phyloP scores from a whole-genome alignment of 306 rosid species.

The Hylodesmum podocarpum region DNA sequence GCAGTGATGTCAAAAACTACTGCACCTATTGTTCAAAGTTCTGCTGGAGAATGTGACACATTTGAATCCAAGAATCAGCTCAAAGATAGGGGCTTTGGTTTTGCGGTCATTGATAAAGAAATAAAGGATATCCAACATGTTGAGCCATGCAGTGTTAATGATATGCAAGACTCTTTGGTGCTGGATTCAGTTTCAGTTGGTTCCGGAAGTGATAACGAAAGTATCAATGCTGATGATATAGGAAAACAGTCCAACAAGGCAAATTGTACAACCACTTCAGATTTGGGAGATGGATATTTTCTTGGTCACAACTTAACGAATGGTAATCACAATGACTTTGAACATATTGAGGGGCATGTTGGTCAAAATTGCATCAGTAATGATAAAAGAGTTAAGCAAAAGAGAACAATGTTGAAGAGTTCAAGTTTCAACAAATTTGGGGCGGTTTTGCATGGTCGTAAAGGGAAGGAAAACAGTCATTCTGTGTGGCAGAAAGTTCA shows the following conservation, averaged over 20 bases:
- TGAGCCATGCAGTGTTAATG: conserved; percentile 29
- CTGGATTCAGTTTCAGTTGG: conserved; percentile 49
- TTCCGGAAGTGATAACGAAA: conserved; percentile 48
- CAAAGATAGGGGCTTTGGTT: conserved; percentile 24
- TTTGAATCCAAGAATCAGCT: conserved; percentile 37
- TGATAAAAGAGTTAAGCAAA: conserved; percentile 60
- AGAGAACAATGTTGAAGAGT: conserved; percentile 40
- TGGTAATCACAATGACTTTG: conserved; percentile 26
- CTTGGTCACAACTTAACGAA: conserved; percentile 28
- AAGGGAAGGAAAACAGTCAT: conserved; percentile 66
- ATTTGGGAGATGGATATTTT: conserved; percentile 37
- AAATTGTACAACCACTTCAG: conserved; percentile 32
- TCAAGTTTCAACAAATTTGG: conserved; percentile 50
- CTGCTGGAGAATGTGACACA: conserved; percentile 21
- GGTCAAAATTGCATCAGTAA: conserved; percentile 37
- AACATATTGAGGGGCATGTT: conserved; percentile 42
- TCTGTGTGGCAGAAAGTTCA: conserved; percentile 90
- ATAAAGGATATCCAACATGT: conserved; percentile 25
- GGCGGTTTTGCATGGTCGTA: conserved; percentile 41
- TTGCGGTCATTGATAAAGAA: conserved; percentile 26
- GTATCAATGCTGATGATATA: conserved; percentile 27
- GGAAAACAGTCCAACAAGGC: conserved; percentile 37
- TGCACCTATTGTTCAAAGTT: conserved; percentile 18
- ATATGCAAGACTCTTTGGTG: conserved; percentile 34
- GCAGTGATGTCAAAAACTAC: conserved; percentile 32